Base-by-base conservation (phyloP, 2,329 filamentous ascomycete genomes). In the Exophiala xenobiotica region DNA sequence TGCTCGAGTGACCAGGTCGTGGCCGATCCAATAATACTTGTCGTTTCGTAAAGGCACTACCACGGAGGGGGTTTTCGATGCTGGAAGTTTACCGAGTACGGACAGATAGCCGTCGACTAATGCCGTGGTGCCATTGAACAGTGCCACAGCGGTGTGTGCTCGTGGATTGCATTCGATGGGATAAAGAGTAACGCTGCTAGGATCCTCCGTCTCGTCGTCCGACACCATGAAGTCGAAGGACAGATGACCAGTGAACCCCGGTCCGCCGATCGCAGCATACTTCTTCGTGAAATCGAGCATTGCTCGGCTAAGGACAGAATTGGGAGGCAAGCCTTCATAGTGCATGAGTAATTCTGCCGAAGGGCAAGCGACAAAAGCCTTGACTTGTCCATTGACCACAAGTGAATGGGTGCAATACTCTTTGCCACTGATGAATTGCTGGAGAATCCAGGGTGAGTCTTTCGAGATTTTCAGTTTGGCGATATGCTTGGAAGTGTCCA, bases 391-490 rank as follows among this genome's bases (percentile, higher is more conserved):
- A 0, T 73, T 69, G n/a, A 90, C 73, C 3, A 90, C 70, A 2
- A 90, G 73, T 0, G 85, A 71, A 59, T 90, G 86, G 2, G 87
- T 88, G 67, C 84, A 87, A 64, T 83, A 90, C 64, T 90, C 86
- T 0, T 75, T 73, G 1, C 80, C 78, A 0, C 77, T 74, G 55
- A 87, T 79, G 65, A 78, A 88, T 63, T 89, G 81, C 63, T 91
- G 86, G 19, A 90, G 65, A 53, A 89, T 75, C 77, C 83, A 88
- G 0, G 85, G 79, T 2, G 74, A 71, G 0, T 75, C 64, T 9
- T 73, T 66, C 2, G 79, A 80, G 35, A 86, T 79, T 1, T 65
- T 70, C 11, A 90, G 73, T 12, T 71, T 68, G 11, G 74, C 72
- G 20, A 88, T 66, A 57, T 84, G 75, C 1, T 67, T 63, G 38